A percentile compares a stretch with the other conserved stretches of the same genome.
Evolutionary conservation across 192 early-diverging fungal genomes (phyloP).

Genomic region (Backusella psychrophila): DNA sequence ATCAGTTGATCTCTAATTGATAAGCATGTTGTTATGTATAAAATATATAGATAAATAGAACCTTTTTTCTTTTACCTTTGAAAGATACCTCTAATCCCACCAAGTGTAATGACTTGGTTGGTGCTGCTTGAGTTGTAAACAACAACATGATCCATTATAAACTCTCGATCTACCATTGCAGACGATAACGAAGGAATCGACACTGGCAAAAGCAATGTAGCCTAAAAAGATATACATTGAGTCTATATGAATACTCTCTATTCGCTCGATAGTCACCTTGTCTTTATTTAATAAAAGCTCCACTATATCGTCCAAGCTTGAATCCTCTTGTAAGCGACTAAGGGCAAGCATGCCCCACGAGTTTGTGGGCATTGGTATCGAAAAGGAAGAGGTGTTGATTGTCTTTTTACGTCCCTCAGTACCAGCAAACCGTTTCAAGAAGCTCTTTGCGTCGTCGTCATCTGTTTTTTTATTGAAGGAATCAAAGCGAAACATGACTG

Average conservation of each 20-base stretch:
- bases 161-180: constrained; percentile 35
- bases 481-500: constrained; percentile 11
- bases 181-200: constrained; percentile 27
- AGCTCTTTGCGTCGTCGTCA: background rate
- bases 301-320: constrained; percentile 26
- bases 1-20: constrained; percentile 33
- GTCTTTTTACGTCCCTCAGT: background rate
- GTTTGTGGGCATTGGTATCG: constrained; percentile 34
- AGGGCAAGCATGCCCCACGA: constrained; percentile 38
- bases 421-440: constrained; percentile 13
- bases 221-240: background rate
- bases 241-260: no score
- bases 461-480: constrained; percentile 3
- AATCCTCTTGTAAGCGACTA: constrained; percentile 18
- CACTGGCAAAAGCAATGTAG: constrained; percentile 27
- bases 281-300: constrained; percentile 17
- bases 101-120: constrained; percentile 24
- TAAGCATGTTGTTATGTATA: background rate
- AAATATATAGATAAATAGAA: background rate
- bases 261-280: background rate
- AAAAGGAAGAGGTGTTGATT: constrained; percentile 10
- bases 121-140: constrained; percentile 13
- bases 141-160: constrained; percentile 34
- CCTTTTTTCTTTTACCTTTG: constrained; percentile 25
- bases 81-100: constrained; percentile 33